Percentiles rank a stretch among this genome's conserved stretches.
Conservation (phyloP, 176 grass and related monocot species). For the Juncus effusus region DNA sequence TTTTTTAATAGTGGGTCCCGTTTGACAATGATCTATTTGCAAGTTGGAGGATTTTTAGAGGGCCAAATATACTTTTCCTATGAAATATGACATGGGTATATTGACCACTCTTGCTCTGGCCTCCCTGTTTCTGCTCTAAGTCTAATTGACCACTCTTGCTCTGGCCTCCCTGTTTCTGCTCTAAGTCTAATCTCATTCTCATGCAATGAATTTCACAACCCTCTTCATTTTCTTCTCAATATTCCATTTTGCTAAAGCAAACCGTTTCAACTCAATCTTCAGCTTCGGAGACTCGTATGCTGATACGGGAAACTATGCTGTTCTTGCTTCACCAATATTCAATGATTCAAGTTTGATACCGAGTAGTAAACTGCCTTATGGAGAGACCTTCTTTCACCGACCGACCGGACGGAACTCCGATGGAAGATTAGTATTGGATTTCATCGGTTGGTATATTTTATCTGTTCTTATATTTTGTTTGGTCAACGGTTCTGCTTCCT, state of each 20-base stretch:
- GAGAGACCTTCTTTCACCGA: constrained; percentile 24
- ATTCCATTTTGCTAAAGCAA: constrained; percentile 2
- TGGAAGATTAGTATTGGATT: constrained; percentile 26
- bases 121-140: background rate
- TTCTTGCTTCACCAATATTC: constrained; percentile 12
- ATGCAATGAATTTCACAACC: constrained; percentile 19
- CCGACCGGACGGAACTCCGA: constrained; percentile 23
- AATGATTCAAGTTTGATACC: constrained; percentile 1
- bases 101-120: constrained; percentile 13
- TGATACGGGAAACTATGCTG: constrained; percentile 22
- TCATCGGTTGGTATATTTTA: constrained; percentile 1
- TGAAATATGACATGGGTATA: constrained; percentile 2
- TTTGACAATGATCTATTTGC: no score
- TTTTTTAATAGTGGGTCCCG: no score
- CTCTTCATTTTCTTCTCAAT: constrained; percentile 3
- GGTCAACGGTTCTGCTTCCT: no score
- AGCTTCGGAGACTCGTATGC: constrained; percentile 30
- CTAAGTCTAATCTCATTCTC: background rate
- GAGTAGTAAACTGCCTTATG: constrained; percentile 13
- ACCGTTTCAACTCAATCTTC: constrained; percentile 19
- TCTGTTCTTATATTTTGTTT: no score
- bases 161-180: background rate
- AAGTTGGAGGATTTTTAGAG: no score
- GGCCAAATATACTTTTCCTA: no score
- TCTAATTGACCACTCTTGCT: constrained; percentile 17